A percentile compares a stretch with the other conserved stretches of the same genome.
phyloP scores from a whole-genome alignment of 2,329 filamentous ascomycete species.

The Alternaria infectoria region DNA sequence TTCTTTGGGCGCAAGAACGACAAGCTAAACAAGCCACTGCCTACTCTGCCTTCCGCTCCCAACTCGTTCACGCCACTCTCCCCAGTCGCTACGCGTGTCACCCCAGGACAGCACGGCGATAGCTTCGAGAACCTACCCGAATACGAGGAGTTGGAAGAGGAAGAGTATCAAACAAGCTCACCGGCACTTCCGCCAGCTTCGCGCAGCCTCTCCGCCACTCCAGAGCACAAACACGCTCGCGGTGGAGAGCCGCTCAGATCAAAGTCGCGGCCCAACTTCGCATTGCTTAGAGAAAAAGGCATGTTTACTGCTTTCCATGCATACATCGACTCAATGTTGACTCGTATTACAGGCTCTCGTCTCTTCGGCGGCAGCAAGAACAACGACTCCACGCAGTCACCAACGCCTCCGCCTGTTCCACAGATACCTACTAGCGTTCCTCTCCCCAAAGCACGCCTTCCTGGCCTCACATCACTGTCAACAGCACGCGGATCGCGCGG shows the following conservation, averaged over 20 bases:
- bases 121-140: neutral
- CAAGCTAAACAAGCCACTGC: conserved; percentile 12
- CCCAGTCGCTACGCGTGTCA: neutral
- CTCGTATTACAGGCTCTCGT: conserved; percentile 15
- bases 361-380: conserved; percentile 17
- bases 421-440: conserved; percentile 15
- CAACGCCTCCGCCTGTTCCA: conserved; percentile 23
- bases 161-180: neutral
- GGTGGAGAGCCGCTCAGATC: conserved; percentile 1
- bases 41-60: neutral
- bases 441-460: conserved; percentile 2
- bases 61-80: conserved; percentile 2
- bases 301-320: neutral
- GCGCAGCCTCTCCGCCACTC: neutral
- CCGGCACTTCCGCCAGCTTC: neutral
- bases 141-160: neutral
- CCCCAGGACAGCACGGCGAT: neutral
- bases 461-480: neutral
- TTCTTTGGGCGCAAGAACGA: conserved; percentile 15
- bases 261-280: conserved; percentile 3
- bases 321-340: neutral
- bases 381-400: neutral
- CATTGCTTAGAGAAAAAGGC: neutral
- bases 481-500: conserved; percentile 6
- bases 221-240: neutral